These are phyloP conservation scores for Colletotrichum somersetense DNA, from an alignment of 2,329 filamentous ascomycete genomes.

Conservation along the genomic window DNA sequence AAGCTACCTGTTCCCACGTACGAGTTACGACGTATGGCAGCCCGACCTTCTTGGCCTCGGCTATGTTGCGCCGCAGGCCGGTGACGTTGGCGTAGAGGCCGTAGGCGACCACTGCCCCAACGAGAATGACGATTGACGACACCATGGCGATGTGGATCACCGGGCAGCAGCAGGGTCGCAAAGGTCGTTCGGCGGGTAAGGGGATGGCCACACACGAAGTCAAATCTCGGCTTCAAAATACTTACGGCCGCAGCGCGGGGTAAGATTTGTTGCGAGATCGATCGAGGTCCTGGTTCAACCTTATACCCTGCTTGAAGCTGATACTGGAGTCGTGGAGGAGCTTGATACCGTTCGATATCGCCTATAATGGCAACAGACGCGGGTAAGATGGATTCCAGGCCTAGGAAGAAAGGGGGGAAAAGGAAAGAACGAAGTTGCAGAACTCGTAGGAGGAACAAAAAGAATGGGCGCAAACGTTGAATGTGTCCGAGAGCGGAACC, in stretches of 20 bases:
- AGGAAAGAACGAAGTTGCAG: not conserved
- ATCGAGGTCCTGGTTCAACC: not conserved
- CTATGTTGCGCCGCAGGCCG: constrained; percentile 60
- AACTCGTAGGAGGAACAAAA: constrained; percentile 31
- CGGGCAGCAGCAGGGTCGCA: no score
- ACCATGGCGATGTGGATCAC: constrained; percentile 48
- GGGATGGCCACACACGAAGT: not conserved
- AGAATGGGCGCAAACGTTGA: constrained; percentile 30
- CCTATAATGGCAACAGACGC: not conserved
- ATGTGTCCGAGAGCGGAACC: constrained; percentile 1
- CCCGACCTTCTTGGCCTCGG: constrained; percentile 63
- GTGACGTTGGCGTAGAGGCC: constrained; percentile 48
- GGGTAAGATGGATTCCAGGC: not conserved
- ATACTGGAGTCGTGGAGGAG: not conserved
- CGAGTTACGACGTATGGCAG: constrained; percentile 66
- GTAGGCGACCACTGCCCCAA: constrained; percentile 52
- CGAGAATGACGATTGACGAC: constrained; percentile 52
- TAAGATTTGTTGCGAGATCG: not conserved
- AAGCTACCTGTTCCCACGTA: constrained; percentile 52
- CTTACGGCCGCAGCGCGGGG: not conserved
- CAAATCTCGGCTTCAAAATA: not conserved
- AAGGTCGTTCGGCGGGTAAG: not conserved
- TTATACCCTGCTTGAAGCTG: not conserved
- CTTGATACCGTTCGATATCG: not conserved
- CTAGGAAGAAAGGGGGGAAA: not conserved